These are phyloP conservation scores for Colletotrichum truncatum DNA, from an alignment of 2,329 filamentous ascomycete species.

Conservation along the genomic window DNA sequence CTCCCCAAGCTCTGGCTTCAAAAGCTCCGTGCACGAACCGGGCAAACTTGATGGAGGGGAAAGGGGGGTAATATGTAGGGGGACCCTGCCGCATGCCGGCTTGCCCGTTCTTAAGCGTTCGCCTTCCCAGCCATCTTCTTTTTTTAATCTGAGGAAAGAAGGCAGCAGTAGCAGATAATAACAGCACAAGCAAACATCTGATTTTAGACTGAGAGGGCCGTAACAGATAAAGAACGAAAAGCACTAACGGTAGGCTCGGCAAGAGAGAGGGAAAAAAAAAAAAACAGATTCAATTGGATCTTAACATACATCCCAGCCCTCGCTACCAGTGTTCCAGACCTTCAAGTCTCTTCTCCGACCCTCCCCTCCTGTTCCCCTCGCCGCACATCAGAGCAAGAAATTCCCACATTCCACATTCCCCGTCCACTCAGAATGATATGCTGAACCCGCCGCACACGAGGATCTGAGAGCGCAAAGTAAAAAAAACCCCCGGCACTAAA, in stretches of 20 bases:
- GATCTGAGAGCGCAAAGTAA: neutral
- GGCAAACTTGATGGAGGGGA: neutral
- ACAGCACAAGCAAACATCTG: neutral
- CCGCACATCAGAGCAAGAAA: neutral
- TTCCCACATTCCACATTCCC: constrained; percentile 21
- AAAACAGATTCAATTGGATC: neutral
- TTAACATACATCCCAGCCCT: neutral
- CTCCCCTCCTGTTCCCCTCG: neutral
- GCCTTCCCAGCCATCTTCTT: neutral
- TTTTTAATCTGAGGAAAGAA: too few relatives aligned
- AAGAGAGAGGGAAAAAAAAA: neutral
- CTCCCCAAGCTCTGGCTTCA: neutral
- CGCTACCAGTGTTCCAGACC: neutral
- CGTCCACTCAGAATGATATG: constrained; percentile 21
- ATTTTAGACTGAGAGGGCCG: neutral
- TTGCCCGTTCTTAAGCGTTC: neutral
- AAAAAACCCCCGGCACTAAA: constrained; percentile 10
- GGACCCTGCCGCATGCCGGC: neutral
- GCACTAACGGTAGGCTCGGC: neutral
- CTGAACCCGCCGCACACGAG: too few relatives aligned
- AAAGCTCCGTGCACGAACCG: neutral
- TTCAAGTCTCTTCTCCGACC: neutral
- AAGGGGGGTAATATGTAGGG: neutral
- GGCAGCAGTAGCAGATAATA: too few relatives aligned
- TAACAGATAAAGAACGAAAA: neutral